Conservation (phyloP, 2,329 filamentous ascomycete species). For the Pseudonectria foliicola region DNA sequence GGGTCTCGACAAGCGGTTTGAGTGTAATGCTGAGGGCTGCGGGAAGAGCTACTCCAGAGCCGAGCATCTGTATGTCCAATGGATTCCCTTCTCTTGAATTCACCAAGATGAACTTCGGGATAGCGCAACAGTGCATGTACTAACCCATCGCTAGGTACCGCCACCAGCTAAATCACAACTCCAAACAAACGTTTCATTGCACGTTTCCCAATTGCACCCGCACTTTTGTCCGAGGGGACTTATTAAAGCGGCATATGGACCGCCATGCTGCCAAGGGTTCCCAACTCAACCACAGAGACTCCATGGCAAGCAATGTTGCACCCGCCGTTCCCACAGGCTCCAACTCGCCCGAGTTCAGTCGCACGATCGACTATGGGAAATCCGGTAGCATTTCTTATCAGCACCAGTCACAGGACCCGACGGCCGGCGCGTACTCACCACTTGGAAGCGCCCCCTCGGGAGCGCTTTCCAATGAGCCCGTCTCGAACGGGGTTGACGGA, state of each 20-base stretch:
- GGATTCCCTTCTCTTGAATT: slow-evolving; percentile 9
- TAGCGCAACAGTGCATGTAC: slow-evolving; percentile 15
- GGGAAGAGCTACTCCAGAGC: slow-evolving; percentile 95
- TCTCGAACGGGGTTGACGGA: slow-evolving; percentile 31
- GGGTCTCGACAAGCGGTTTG: slow-evolving; percentile 72
- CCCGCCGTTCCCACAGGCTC: slow-evolving; percentile 35
- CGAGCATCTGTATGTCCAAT: slow-evolving; percentile 69
- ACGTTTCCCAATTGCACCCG: slow-evolving; percentile 86
- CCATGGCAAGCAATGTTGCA: slow-evolving; percentile 27
- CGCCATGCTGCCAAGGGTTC: slow-evolving; percentile 75
- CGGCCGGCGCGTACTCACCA: slow-evolving; percentile 40
- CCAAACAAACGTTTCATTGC: slow-evolving; percentile 91
- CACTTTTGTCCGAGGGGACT: slow-evolving; percentile 86
- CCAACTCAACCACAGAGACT: slow-evolving; percentile 67
- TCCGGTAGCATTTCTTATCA: slow-evolving; percentile 34
- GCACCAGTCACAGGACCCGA: slow-evolving; percentile 37
- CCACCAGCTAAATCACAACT: slow-evolving; percentile 91
- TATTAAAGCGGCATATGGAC: slow-evolving; percentile 79
- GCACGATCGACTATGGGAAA: slow-evolving; percentile 36
- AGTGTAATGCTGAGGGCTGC: slow-evolving; percentile 79
- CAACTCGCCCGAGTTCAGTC: slow-evolving; percentile 41
- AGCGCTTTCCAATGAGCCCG: slow-evolving; percentile 17
- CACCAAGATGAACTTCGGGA: slow-evolving; percentile 5
- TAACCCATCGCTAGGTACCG: slow-evolving; percentile 50
- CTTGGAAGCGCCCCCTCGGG: slow-evolving; percentile 36